Evolutionary conservation across 345 rosid genomes (phyloP), one percentile per base, ranked within the genome.

Genomic region (Turritis glabra): DNA sequence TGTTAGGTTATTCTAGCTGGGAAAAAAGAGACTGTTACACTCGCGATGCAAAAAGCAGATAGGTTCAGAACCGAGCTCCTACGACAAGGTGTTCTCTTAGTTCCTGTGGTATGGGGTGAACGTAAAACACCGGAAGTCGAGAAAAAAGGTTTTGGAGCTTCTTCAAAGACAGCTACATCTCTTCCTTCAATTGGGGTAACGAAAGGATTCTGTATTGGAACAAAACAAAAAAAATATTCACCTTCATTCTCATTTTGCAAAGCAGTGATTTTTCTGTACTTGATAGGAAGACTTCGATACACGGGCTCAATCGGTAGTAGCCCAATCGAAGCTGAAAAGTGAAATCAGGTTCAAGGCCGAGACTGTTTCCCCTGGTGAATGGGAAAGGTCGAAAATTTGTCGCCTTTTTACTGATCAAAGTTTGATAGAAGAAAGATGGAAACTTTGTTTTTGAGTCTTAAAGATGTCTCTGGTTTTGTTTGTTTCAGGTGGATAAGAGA

Each of bases 121-220:
- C 85, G 86, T 27, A 89, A 69, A 79, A 74, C 67, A 78, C 84
- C 85, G 1, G 79, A 80, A 73, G 48, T 69, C 12, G 92, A 83
- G 82, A 95, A 86, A 80, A 95, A 89, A 72, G 97, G 97, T 8
- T 95, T 95, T 84, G 97, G 99, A 68, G 73, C 23, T 66, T 65
- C 92, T 68, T 56, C 56, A 30, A 95, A 82, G 74, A 75, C 90
- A 64, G 85, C 85, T 38, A 54, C 81, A 29, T 82, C 94, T 72
- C 97, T 89, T 82, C 94, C 99, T 71, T 95, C 97, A 5, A 84
- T 89, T 64, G 97, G 96, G 92, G 96, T 94, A 85, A 73, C 72
- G 2, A 27, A 55, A 52, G 55, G 38, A 74, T 43, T 66, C 3
- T 18, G 5, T 46, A 35, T 56, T 37, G 41, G 37, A 69, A 27